Percentiles rank a stretch among this genome's conserved stretches.
These are phyloP conservation scores for Alternaria metachromatica DNA, from an alignment of 2,329 filamentous ascomycete genomes.

Conservation along the genomic window DNA sequence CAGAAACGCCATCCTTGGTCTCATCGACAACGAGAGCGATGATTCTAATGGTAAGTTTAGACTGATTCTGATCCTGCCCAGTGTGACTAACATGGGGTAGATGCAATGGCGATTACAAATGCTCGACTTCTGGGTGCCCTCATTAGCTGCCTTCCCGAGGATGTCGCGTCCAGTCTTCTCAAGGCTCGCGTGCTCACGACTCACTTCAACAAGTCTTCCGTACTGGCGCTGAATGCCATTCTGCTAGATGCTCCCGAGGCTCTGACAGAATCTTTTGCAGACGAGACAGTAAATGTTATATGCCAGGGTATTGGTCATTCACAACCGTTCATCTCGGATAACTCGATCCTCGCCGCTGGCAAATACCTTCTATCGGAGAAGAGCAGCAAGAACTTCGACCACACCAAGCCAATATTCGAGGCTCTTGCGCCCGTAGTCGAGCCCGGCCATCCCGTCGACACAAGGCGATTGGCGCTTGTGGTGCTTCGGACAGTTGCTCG, in stretches of 20 bases:
- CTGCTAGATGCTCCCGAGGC: conserved; percentile 78
- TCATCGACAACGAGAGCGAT: conserved; percentile 86
- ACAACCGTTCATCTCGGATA: conserved; percentile 81
- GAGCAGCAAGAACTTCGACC: conserved; percentile 74
- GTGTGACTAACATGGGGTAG: conserved; percentile 36
- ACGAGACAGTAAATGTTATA: conserved; percentile 79
- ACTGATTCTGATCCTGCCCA: not conserved
- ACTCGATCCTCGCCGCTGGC: conserved; percentile 85
- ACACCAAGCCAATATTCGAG: conserved; percentile 79
- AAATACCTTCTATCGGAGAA: conserved; percentile 80
- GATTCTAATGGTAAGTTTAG: conserved; percentile 67
- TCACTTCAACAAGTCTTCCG: conserved; percentile 77
- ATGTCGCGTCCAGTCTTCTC: conserved; percentile 68
- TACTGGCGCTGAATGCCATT: conserved; percentile 87
- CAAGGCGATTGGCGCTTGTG: conserved; percentile 83
- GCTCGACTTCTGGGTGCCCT: conserved; percentile 88
- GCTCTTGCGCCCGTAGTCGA: conserved; percentile 76
- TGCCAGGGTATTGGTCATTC: conserved; percentile 78
- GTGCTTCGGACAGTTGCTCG: conserved; percentile 85
- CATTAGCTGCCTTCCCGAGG: conserved; percentile 80
- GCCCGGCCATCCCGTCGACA: conserved; percentile 80
- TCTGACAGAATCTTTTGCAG: conserved; percentile 71
- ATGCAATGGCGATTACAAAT: conserved; percentile 83
- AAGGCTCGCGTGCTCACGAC: conserved; percentile 78
- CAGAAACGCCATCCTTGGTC: conserved; percentile 79